Evolutionary conservation across 495 filamentous ascomycete species (phyloP).

Genomic region (Lasiosphaeria ovina): DNA sequence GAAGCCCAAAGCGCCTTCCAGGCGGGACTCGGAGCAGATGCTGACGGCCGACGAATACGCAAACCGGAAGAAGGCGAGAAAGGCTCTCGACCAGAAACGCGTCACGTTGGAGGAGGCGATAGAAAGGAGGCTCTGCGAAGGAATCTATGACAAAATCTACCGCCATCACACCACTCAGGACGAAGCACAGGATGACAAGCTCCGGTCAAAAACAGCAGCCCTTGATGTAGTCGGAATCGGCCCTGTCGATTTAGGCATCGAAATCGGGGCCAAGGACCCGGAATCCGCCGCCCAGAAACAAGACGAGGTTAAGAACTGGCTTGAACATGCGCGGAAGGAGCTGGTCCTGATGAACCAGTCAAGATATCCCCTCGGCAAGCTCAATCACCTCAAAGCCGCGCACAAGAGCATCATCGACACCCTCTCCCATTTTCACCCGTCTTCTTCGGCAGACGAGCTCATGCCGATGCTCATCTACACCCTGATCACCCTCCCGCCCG

Average conservation of each 20-base stretch:
- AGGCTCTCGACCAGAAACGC: conserved; percentile 71
- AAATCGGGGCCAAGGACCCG: conserved; percentile 53
- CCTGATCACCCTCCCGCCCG: conserved; percentile 83
- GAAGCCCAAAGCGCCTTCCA: conserved; percentile 38
- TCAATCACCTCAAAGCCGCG: conserved; percentile 80
- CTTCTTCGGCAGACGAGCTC: conserved; percentile 94
- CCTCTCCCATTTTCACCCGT: conserved; percentile 70
- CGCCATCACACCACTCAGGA: conserved; percentile 89
- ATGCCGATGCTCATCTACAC: conserved; percentile 95
- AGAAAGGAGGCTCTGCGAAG: conserved; percentile 82
- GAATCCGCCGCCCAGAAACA: conserved; percentile 59
- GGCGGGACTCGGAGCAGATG: conserved; percentile 69
- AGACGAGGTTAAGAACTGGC: conserved; percentile 66
- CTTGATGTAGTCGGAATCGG: conserved; percentile 87
- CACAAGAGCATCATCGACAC: conserved; percentile 96
- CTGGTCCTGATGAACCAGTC: conserved; percentile 82
- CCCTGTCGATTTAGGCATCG: conserved; percentile 79
- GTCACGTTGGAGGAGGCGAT: conserved; percentile 85
- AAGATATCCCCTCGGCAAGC: conserved; percentile 84
- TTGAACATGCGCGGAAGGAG: conserved; percentile 70
- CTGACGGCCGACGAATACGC: conserved; percentile 82
- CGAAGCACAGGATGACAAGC: conserved; percentile 90
- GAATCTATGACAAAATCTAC: conserved; percentile 83
- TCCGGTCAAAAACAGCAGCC: conserved; percentile 91
- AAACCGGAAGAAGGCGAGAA: conserved; percentile 73